A percentile compares a stretch with the other conserved stretches of the same genome.
Conservation (phyloP, 2,329 filamentous ascomycete species). For the Dryadomyces quercivorus region DNA sequence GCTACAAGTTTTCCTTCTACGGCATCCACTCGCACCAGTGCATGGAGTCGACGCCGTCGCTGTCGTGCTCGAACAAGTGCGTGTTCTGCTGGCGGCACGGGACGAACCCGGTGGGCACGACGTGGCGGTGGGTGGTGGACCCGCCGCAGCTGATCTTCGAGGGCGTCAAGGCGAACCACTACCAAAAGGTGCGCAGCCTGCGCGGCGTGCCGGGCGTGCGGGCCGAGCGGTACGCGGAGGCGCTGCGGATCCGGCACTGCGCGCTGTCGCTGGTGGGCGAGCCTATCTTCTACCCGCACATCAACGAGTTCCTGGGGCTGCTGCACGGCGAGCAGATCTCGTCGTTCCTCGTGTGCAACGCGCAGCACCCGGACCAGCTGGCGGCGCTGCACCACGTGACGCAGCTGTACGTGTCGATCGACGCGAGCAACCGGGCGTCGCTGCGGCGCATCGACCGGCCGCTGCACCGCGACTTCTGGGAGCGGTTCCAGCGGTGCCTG, state of each 20-base stretch:
- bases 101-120: constrained; percentile 92
- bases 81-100: constrained; percentile 99
- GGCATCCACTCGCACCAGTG: constrained; percentile 93
- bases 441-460: constrained; percentile 83
- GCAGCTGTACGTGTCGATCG: constrained; percentile 92
- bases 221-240: constrained; percentile 83
- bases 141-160: constrained; percentile 80
- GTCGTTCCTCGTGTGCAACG: constrained; percentile 93
- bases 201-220: constrained; percentile 86
- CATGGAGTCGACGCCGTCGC: constrained; percentile 94
- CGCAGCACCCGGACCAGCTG: constrained; percentile 87
- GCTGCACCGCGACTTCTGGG: constrained; percentile 94
- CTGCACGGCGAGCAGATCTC: constrained; percentile 80
- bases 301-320: constrained; percentile 80
- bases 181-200: constrained; percentile 97
- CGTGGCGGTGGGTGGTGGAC: constrained; percentile 93
- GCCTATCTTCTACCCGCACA: constrained; percentile 97
- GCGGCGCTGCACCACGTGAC: constrained; percentile 74
- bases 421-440: constrained; percentile 81
- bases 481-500: constrained; percentile 81
- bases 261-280: constrained; percentile 87
- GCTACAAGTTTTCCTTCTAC: constrained; percentile 97
- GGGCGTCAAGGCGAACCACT: constrained; percentile 83
- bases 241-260: constrained; percentile 86
- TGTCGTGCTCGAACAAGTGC: constrained; percentile 96